Percentiles rank a stretch among this genome's conserved stretches.
Conservation (phyloP, 495 filamentous ascomycete genomes). For the Daldinia vernicosa region DNA sequence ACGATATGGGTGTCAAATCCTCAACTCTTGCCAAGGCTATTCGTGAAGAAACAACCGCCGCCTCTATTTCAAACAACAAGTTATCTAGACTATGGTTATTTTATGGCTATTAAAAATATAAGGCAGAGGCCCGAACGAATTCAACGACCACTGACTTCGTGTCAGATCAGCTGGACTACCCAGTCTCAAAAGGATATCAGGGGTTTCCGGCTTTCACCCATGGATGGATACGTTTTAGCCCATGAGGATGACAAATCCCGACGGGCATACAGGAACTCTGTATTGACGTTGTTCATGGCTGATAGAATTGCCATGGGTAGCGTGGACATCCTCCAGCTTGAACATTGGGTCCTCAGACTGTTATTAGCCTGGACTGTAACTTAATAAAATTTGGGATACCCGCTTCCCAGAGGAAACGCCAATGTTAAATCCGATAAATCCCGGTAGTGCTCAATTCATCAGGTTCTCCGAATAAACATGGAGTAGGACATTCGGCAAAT, state of each 20-base stretch:
- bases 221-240: slow-evolving; percentile 54
- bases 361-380: slow-evolving; percentile 43
- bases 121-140: slow-evolving; percentile 49
- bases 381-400: slow-evolving; percentile 1
- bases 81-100: slow-evolving; percentile 47
- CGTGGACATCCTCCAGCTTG: slow-evolving; percentile 41
- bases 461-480: not conserved
- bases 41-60: slow-evolving; percentile 45
- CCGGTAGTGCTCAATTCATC: not conserved
- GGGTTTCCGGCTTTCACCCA: slow-evolving; percentile 51
- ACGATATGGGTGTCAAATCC: slow-evolving; percentile 62
- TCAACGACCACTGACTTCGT: slow-evolving; percentile 47
- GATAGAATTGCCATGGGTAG: slow-evolving; percentile 48
- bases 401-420: not conserved
- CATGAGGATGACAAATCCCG: slow-evolving; percentile 40
- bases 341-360: slow-evolving; percentile 40
- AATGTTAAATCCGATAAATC: not conserved
- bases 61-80: slow-evolving; percentile 39
- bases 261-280: slow-evolving; percentile 42
- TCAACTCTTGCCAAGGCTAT: slow-evolving; percentile 54
- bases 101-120: slow-evolving; percentile 51
- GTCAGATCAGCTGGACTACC: slow-evolving; percentile 12
- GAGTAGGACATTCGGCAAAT: not conserved
- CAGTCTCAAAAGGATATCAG: slow-evolving; percentile 45
- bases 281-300: slow-evolving; percentile 50